These are phyloP conservation scores for Penicillium longicatenatum DNA, from an alignment of 495 filamentous ascomycete species.

Conservation along the genomic window DNA sequence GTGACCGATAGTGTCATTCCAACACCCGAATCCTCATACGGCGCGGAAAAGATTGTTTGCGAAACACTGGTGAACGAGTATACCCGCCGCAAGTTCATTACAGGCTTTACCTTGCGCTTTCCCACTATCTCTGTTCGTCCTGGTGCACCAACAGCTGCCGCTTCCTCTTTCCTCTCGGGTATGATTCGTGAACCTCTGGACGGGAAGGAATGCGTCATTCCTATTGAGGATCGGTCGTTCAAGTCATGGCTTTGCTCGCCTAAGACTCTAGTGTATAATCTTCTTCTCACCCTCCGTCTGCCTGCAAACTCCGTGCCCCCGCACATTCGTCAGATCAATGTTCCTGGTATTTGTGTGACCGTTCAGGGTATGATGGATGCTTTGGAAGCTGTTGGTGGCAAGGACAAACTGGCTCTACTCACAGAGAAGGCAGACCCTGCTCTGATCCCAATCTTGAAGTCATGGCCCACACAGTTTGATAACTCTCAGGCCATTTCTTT, in stretches of 20 bases:
- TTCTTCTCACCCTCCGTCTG: slow-evolving; percentile 59
- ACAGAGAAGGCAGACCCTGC: slow-evolving; percentile 60
- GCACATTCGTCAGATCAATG: slow-evolving; percentile 64
- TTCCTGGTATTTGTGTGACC: slow-evolving; percentile 69
- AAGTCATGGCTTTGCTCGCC: slow-evolving; percentile 66
- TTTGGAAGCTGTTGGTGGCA: slow-evolving; percentile 63
- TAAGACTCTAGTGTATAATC: slow-evolving; percentile 61
- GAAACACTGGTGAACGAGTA: slow-evolving; percentile 74
- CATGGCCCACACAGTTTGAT: slow-evolving; percentile 71
- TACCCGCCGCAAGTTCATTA: slow-evolving; percentile 64
- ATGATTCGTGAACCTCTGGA: slow-evolving; percentile 65
- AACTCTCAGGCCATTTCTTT: slow-evolving; percentile 56
- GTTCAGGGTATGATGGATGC: slow-evolving; percentile 74
- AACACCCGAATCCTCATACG: slow-evolving; percentile 70
- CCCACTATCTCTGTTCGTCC: slow-evolving; percentile 73
- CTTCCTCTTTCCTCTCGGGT: slow-evolving; percentile 68
- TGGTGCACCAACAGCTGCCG: slow-evolving; percentile 67
- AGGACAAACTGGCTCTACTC: slow-evolving; percentile 62
- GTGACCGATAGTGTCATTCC: slow-evolving; percentile 59
- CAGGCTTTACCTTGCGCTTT: slow-evolving; percentile 66
- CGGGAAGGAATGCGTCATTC: slow-evolving; percentile 63
- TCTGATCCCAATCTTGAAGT: slow-evolving; percentile 63
- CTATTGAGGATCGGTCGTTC: slow-evolving; percentile 60
- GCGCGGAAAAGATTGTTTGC: slow-evolving; percentile 72
- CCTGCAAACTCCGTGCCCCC: slow-evolving; percentile 49